phyloP scores from a whole-genome alignment of 2,329 filamentous ascomycete genomes.

The Penicillium griseofulvum region DNA sequence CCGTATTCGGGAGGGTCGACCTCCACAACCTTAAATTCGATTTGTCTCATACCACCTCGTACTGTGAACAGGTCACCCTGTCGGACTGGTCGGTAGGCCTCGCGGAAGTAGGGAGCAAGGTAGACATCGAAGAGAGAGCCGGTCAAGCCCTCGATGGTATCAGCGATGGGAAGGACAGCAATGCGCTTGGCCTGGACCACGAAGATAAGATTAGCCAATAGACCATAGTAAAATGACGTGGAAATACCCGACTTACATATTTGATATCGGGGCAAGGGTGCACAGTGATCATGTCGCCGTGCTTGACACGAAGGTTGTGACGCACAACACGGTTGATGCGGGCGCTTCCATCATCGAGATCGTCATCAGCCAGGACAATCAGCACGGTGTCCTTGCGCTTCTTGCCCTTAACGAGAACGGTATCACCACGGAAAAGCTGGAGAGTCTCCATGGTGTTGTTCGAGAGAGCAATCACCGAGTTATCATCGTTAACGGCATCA shows the following conservation, averaged over 20 bases:
- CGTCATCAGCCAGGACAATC: constrained; percentile 95
- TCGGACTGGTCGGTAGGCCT: constrained; percentile 94
- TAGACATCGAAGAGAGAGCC: constrained; percentile 98
- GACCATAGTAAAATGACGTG: not conserved
- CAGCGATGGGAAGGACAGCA: constrained; percentile 94
- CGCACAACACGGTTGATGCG: constrained; percentile 98
- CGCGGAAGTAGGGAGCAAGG: constrained; percentile 98
- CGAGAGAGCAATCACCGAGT: constrained; percentile 96
- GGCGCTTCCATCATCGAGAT: constrained; percentile 93
- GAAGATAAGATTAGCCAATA: constrained; percentile 20
- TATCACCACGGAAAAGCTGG: constrained; percentile 97
- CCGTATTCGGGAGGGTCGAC: constrained; percentile 98
- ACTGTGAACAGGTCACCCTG: constrained; percentile 98
- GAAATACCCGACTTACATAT: constrained; percentile 70
- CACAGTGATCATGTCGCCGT: constrained; percentile 95
- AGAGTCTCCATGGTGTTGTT: constrained; percentile 99
- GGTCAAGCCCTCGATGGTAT: constrained; percentile 95
- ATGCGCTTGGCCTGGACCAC: constrained; percentile 87
- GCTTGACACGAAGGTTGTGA: constrained; percentile 97
- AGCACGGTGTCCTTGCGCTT: constrained; percentile 99
- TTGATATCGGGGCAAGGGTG: constrained; percentile 99
- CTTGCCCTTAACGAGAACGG: constrained; percentile 97
- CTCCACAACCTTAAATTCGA: constrained; percentile 99
- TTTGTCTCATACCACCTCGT: constrained; percentile 96
- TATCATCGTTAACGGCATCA: constrained; percentile 98